These are phyloP conservation scores for Acanthamoeba rhysodes DNA, from an alignment of 208 protist species.

Conservation along the genomic window DNA sequence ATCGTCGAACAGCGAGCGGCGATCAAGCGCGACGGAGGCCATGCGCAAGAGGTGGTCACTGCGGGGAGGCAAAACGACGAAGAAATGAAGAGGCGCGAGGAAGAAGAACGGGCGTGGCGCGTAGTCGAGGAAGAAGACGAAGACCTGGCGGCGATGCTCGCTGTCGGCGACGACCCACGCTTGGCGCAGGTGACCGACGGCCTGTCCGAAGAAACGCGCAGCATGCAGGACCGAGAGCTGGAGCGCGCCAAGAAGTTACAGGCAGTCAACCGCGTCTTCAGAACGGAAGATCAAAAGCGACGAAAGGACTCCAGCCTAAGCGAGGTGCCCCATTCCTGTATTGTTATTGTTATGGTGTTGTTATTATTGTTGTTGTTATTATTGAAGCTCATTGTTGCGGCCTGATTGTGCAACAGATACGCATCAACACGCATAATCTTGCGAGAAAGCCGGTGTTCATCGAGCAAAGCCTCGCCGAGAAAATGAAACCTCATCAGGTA, in stretches of 20 bases:
- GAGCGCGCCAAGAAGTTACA: neutral
- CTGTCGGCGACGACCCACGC: neutral
- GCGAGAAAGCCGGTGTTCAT: neutral
- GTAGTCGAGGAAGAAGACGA: neutral
- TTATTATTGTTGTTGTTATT: too few relatives aligned
- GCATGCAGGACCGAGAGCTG: neutral
- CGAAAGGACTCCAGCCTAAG: neutral
- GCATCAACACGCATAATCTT: neutral
- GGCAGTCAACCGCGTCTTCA: neutral
- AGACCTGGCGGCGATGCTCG: neutral
- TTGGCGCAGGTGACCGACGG: neutral
- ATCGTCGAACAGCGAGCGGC: neutral
- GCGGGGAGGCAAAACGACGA: neutral
- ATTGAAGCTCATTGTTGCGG: too few relatives aligned
- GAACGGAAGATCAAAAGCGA: neutral
- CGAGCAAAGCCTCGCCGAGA: neutral
- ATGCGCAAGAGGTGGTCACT: too few relatives aligned
- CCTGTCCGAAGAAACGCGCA: neutral
- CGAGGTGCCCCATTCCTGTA: neutral
- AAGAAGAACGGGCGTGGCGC: neutral
- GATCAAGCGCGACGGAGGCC: too few relatives aligned
- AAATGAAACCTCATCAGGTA: constrained; percentile 28
- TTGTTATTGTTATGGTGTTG: neutral
- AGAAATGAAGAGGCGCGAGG: neutral
- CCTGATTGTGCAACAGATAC: neutral